A percentile compares a stretch with the other conserved stretches of the same genome.
These are phyloP conservation scores for Aspergillus phoenicis DNA, from an alignment of 2,329 filamentous ascomycete species.

Conservation along the genomic window DNA sequence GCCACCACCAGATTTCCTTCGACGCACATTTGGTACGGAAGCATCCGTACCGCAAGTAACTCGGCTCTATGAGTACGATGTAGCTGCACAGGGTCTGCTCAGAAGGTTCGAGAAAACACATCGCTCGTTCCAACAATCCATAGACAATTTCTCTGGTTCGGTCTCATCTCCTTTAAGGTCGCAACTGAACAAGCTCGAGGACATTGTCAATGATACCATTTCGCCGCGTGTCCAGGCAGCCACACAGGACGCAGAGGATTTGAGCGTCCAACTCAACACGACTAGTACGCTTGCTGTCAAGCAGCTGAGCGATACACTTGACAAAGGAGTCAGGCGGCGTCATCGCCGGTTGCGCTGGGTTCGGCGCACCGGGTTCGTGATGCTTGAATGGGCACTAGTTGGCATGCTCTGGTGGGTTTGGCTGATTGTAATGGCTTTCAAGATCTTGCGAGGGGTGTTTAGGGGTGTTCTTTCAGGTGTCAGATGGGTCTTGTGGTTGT, in stretches of 20 bases:
- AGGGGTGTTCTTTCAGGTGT: conserved; percentile 62
- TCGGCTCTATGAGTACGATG: conserved; percentile 55
- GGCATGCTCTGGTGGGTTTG: conserved; percentile 94
- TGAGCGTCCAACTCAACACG: conserved; percentile 73
- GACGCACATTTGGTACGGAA: conserved; percentile 30
- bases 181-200: conserved; percentile 48
- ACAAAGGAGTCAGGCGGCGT: conserved; percentile 68
- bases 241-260: conserved; percentile 77
- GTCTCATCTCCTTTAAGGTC: conserved; percentile 49
- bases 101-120: conserved; percentile 50
- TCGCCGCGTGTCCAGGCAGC: conserved; percentile 65
- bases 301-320: conserved; percentile 74
- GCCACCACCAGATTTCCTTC: conserved; percentile 41
- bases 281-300: conserved; percentile 80
- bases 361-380: conserved; percentile 73
- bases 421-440: conserved; percentile 78
- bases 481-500: conserved; percentile 85
- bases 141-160: conserved; percentile 50
- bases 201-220: conserved; percentile 52
- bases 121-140: conserved; percentile 46
- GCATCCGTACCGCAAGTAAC: conserved; percentile 45
- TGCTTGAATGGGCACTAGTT: conserved; percentile 84
- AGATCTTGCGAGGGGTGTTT: conserved; percentile 65
- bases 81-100: conserved; percentile 57
- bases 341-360: conserved; percentile 75